Percentiles rank a stretch among this genome's conserved stretches.
phyloP scores from a whole-genome alignment of 163 green algal species.

The Chlamydomonas reinhardtii region DNA sequence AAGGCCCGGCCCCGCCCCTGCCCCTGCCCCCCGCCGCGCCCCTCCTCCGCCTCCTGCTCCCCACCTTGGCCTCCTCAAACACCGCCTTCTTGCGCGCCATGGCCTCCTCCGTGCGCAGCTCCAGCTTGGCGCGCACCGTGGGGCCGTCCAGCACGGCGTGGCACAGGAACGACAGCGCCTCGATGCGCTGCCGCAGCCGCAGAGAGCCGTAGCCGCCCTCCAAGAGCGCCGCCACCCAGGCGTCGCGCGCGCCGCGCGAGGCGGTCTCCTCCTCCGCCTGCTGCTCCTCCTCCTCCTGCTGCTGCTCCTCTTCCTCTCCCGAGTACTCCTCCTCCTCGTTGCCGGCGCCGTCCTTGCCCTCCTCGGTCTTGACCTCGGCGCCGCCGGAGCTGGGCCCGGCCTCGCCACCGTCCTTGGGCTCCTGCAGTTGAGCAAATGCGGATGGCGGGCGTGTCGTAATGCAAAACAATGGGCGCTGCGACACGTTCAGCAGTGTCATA shows the following conservation, averaged over 20 bases:
- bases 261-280: constrained; percentile 47
- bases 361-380: too few relatives aligned
- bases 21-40: too few relatives aligned
- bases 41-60: too few relatives aligned
- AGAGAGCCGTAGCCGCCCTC: constrained; percentile 71
- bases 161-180: constrained; percentile 72
- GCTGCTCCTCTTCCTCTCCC: constrained; percentile 2
- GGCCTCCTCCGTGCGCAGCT: constrained; percentile 76
- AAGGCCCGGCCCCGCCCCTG: too few relatives aligned
- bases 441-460: too few relatives aligned
- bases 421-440: too few relatives aligned
- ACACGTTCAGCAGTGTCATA: too few relatives aligned
- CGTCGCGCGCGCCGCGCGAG: constrained; percentile 35
- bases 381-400: too few relatives aligned
- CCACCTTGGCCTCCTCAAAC: constrained; percentile 74
- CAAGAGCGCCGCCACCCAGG: constrained; percentile 73
- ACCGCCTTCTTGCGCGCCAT: constrained; percentile 66
- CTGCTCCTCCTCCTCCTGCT: constrained; percentile 35
- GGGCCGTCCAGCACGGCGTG: constrained; percentile 73
- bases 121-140: constrained; percentile 71
- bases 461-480: too few relatives aligned
- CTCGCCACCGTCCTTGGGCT: neutral
- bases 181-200: constrained; percentile 65
- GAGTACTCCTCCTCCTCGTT: constrained; percentile 9
- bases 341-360: neutral